These are phyloP conservation scores for Saitozyma sp. DNA, from an alignment of 768 basidiomycete species.

Conservation along the genomic window DNA sequence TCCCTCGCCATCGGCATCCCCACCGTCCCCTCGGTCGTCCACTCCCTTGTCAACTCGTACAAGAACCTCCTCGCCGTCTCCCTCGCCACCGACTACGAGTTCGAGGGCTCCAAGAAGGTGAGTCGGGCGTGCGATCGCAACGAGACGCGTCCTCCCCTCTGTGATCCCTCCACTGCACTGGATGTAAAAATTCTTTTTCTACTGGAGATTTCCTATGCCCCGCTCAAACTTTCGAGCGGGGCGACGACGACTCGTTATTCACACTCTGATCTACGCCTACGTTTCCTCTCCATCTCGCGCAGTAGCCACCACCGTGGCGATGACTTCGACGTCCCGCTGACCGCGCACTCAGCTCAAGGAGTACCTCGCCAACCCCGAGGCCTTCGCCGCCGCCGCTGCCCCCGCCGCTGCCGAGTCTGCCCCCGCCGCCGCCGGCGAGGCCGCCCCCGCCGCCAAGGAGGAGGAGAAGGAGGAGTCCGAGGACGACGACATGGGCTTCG, in stretches of 20 bases:
- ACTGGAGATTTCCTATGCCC: slow-evolving; percentile 81
- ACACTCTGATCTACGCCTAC: slow-evolving; percentile 31
- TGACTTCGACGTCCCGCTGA: slow-evolving; percentile 16
- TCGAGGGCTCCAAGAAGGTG: slow-evolving; percentile 91
- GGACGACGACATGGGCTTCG: slow-evolving; percentile 52
- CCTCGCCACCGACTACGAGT: slow-evolving; percentile 87
- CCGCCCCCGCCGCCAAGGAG: slow-evolving; percentile 62
- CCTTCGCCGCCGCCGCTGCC: slow-evolving; percentile 82
- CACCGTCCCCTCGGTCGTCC: slow-evolving; percentile 86
- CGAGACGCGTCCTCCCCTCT: slow-evolving; percentile 4
- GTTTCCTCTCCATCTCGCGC: background rate
- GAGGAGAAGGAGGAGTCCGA: slow-evolving; percentile 63
- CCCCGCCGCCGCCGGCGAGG: slow-evolving; percentile 59
- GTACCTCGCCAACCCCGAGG: slow-evolving; percentile 95
- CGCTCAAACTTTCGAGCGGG: slow-evolving; percentile 20
- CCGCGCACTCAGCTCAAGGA: slow-evolving; percentile 72
- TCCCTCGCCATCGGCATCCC: slow-evolving; percentile 96
- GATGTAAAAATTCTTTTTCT: slow-evolving; percentile 56
- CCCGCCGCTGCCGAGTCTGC: slow-evolving; percentile 57
- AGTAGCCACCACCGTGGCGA: slow-evolving; percentile 17
- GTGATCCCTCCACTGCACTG: slow-evolving; percentile 48
- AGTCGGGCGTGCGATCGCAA: slow-evolving; percentile 43
- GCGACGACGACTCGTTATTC: slow-evolving; percentile 25
- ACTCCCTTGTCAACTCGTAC: slow-evolving; percentile 98
- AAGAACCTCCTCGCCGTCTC: slow-evolving; percentile 94